These are phyloP conservation scores for Alliaria petiolata DNA, from an alignment of 345 rosid genomes.

Conservation along the genomic window DNA sequence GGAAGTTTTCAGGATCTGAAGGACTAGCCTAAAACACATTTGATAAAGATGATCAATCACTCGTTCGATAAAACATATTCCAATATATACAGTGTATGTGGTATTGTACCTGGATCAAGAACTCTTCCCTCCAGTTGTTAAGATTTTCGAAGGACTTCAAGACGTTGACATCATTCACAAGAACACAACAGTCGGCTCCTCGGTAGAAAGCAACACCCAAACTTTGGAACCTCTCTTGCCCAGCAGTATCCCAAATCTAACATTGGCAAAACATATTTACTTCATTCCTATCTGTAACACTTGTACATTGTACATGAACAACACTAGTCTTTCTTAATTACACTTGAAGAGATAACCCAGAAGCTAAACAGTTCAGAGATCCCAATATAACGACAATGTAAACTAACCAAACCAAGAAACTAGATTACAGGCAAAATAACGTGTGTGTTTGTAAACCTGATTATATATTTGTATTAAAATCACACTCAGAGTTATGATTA, in stretches of 20 bases:
- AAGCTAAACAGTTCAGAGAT: neutral
- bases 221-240: slow-evolving; percentile 87
- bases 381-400: neutral
- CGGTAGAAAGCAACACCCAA: slow-evolving; percentile 82
- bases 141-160: slow-evolving; percentile 77
- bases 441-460: too few species aligned
- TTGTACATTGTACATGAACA: neutral
- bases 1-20: slow-evolving; percentile 77
- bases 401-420: too few species aligned
- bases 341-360: neutral
- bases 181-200: slow-evolving; percentile 84
- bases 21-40: slow-evolving; percentile 61
- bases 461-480: too few species aligned
- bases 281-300: neutral
- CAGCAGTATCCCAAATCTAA: slow-evolving; percentile 92
- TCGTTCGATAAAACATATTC: neutral
- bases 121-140: slow-evolving; percentile 83
- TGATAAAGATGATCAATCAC: neutral
- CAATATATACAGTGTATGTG: neutral
- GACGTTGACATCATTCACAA: slow-evolving; percentile 74
- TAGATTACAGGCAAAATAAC: too few species aligned
- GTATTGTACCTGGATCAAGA: slow-evolving; percentile 58
- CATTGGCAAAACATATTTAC: neutral
- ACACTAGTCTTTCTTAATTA: too few species aligned
- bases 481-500: too few species aligned